Evolutionary conservation across 306 rosid species (phyloP), one percentile per base, ranked within the genome.

Genomic region (Luffa acutangula): DNA sequence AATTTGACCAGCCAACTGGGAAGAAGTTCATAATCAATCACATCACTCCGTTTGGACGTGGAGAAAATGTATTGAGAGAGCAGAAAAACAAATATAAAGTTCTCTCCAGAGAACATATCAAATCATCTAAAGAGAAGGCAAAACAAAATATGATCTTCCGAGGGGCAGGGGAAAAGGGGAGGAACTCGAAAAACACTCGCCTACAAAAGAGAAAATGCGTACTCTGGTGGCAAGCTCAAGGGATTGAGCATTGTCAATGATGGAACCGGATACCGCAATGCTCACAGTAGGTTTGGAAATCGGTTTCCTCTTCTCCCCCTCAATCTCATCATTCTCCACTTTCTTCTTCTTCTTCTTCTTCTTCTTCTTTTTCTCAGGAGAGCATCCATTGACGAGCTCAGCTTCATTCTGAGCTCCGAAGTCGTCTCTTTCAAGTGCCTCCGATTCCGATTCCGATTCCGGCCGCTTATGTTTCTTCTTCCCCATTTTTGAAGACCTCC

Each of bases 181-280:
- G 1, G 7, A 21, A 79, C 51, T 48, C 37, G 34, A 48, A 52
- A 36, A 78, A 56, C 37, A 71, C 7, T 8, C 42, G 72, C 72
- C 49, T 7, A 2, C 10, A 70, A 45, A 20, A 3, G 34, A 46
- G 65, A 46, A 15, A 59, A 65, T 21, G 71, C 33, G 46, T 84
- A 96, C 99, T 83, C 99, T 84, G 37, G 98, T 96, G 67, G 96
- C 94, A 82, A 93, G 96, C 64, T 93, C 99, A 62, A 89, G 85
- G 58, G 99, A 91, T 81, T 87, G 98, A 17, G 93, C 86, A 83
- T 96, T 96, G 85, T 91, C 87, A 42, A 96, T 91, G 86, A 96
- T 96, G 82, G 98, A 96, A 79, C 94, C 99, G 25, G 99, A 82
- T 37, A 96, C 82, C 15, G 98, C 99, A 53, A 96, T 83, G 91